Evolutionary conservation across 352 stramenopile species (phyloP), one percentile per base, ranked within the genome.

Genomic region (Globisporangium okanoganense): DNA sequence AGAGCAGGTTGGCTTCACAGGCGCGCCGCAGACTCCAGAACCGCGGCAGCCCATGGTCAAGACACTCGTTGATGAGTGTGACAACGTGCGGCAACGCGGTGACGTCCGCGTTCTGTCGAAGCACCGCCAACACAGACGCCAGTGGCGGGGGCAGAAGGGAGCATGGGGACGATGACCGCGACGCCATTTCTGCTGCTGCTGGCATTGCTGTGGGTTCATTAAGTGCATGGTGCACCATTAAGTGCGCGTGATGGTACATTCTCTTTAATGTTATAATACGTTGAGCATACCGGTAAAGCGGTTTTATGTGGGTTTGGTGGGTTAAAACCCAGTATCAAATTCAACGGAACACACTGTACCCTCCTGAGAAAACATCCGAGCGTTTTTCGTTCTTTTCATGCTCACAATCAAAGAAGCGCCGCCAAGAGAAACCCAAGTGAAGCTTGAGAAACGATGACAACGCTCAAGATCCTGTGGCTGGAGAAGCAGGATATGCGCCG

Each of bases 401-500:
- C 40, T 22, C 40, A 45, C 18, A 45, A 10, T 20, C 40, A 16
- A 55, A 25, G 18, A 53, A 53, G 44, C 44, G 12, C 4, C 44
- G 25, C 13, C 31, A n/a, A 24, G 20, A 25, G 13, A 27, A 36
- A 18, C 13, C n/a, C 4, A 18, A 16, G 12, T 10, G 29, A 50
- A 29, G 29, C 14, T 14, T 6, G 29, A 36, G 48, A 54, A 13
- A 33, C 29, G 48, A 94, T 91, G 82, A 75, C 80, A 73, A 94
- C 85, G 72, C 80, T 94, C 66, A 94, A 94, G 79, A 87, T 94
- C 58, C 73, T 86, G 51, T 91, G 81, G 78, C 72, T 73, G 67
- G 84, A 88, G 63, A 78, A 87, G 73, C 71, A 92, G 68, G 85
- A 94, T 70, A 92, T 94, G 80, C 85, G 85, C 58, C 85, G 85